These are phyloP conservation scores for Pyrenophora seminiperda DNA, from an alignment of 2,329 filamentous ascomycete genomes.

Conservation along the genomic window DNA sequence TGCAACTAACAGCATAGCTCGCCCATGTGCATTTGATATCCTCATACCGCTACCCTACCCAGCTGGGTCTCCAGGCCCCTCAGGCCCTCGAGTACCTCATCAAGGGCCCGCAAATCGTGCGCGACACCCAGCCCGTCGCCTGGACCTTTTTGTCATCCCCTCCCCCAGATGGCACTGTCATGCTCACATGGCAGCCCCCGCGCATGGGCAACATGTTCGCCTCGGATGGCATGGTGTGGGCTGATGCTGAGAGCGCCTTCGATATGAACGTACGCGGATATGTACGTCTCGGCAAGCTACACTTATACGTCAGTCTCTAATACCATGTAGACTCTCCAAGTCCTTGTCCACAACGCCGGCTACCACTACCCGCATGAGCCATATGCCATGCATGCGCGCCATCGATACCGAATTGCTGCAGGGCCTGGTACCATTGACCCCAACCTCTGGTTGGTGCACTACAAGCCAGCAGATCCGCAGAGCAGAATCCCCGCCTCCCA, in stretches of 20 bases:
- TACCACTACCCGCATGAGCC: constrained; percentile 75
- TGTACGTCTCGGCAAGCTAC: constrained; percentile 51
- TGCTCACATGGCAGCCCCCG: constrained; percentile 87
- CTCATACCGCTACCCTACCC: constrained; percentile 76
- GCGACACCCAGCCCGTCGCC: constrained; percentile 82
- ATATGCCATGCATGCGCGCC: constrained; percentile 75
- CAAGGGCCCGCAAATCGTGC: constrained; percentile 81
- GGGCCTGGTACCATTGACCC: constrained; percentile 75
- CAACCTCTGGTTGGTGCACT: constrained; percentile 89
- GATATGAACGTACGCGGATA: constrained; percentile 74
- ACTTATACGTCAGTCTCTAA: constrained; percentile 1
- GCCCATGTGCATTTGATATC: constrained; percentile 91
- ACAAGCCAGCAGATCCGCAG: constrained; percentile 74
- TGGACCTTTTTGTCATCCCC: constrained; percentile 91
- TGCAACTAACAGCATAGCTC: constrained; percentile 59
- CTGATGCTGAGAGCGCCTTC: constrained; percentile 76
- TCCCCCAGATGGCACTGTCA: constrained; percentile 73
- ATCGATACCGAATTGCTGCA: constrained; percentile 82
- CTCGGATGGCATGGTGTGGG: constrained; percentile 93
- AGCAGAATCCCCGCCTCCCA: constrained; percentile 73
- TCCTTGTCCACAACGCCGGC: constrained; percentile 80
- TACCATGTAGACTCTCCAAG: constrained; percentile 77
- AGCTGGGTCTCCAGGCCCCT: constrained; percentile 71
- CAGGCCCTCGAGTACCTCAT: constrained; percentile 84
- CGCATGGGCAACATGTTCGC: constrained; percentile 73